These are phyloP conservation scores for Omphalotus guepiniiformis DNA, from an alignment of 768 basidiomycete genomes.

Conservation along the genomic window DNA sequence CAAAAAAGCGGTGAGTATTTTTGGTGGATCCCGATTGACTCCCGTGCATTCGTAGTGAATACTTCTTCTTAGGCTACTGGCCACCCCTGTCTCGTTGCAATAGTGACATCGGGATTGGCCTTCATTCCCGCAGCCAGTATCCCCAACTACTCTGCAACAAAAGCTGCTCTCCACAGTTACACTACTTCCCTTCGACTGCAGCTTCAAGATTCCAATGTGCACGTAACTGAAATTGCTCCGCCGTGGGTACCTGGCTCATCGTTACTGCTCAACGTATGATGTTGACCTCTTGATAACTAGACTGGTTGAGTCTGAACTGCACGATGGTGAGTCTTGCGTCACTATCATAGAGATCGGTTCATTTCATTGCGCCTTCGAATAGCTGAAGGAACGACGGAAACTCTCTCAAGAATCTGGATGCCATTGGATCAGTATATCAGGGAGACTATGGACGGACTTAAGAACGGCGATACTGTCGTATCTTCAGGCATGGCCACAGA, in stretches of 20 bases:
- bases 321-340: slow-evolving; percentile 40
- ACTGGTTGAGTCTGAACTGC: slow-evolving; percentile 58
- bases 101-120: slow-evolving; percentile 51
- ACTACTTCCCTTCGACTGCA: slow-evolving; percentile 42
- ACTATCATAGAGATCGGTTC: background rate
- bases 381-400: slow-evolving; percentile 50
- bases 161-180: slow-evolving; percentile 55
- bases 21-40: background rate
- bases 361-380: background rate
- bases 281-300: slow-evolving; percentile 22
- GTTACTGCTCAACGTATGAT: background rate
- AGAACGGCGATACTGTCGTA: slow-evolving; percentile 28
- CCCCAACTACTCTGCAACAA: slow-evolving; percentile 51
- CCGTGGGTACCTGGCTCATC: slow-evolving; percentile 36
- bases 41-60: background rate
- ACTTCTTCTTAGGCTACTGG: slow-evolving; percentile 34
- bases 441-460: slow-evolving; percentile 32
- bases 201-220: slow-evolving; percentile 44
- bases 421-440: slow-evolving; percentile 43
- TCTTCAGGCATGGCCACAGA: slow-evolving; percentile 20
- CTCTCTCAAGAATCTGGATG: slow-evolving; percentile 52
- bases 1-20: slow-evolving; percentile 41
- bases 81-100: slow-evolving; percentile 43
- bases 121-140: slow-evolving; percentile 39
- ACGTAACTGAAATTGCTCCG: slow-evolving; percentile 54